Evolutionary conservation across 1,139 yeast species (phyloP).

Genomic region (Cylindricascospora bacillispora): DNA sequence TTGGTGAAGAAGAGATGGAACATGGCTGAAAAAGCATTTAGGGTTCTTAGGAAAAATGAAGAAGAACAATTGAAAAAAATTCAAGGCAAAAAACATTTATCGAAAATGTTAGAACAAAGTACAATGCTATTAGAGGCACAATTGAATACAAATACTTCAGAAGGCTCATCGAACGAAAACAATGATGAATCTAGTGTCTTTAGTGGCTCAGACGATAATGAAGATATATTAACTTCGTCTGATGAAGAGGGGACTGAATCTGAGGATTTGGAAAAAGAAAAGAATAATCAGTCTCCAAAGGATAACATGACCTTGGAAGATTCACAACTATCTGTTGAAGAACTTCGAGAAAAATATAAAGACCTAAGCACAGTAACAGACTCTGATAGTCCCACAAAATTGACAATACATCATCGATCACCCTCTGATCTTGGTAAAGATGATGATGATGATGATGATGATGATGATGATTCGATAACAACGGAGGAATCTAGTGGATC

Average conservation of each 20-base stretch:
- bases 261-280: slow-evolving; percentile 7
- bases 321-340: not conserved
- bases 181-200: slow-evolving; percentile 1
- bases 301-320: slow-evolving; percentile 3
- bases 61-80: slow-evolving; percentile 58
- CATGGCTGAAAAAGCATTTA: slow-evolving; percentile 75
- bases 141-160: slow-evolving; percentile 26
- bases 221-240: not conserved
- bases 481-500: slow-evolving; percentile 4
- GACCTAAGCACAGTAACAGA: not conserved
- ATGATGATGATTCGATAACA: slow-evolving; percentile 3
- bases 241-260: not conserved
- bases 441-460: slow-evolving; percentile 29
- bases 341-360: not conserved
- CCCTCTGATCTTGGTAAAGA: slow-evolving; percentile 12
- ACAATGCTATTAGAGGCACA: slow-evolving; percentile 85
- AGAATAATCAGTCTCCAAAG: slow-evolving; percentile 4
- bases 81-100: slow-evolving; percentile 78
- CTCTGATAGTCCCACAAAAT: too few species aligned
- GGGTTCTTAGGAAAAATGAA: slow-evolving; percentile 37
- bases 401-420: too few species aligned
- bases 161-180: slow-evolving; percentile 8
- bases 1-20: slow-evolving; percentile 88
- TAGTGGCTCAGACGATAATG: slow-evolving; percentile 7
- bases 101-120: slow-evolving; percentile 82